A percentile compares a stretch with the other conserved stretches of the same genome.
Evolutionary conservation across 2,329 filamentous ascomycete species (phyloP).

Genomic region (Annulohypoxylon truncatum): DNA sequence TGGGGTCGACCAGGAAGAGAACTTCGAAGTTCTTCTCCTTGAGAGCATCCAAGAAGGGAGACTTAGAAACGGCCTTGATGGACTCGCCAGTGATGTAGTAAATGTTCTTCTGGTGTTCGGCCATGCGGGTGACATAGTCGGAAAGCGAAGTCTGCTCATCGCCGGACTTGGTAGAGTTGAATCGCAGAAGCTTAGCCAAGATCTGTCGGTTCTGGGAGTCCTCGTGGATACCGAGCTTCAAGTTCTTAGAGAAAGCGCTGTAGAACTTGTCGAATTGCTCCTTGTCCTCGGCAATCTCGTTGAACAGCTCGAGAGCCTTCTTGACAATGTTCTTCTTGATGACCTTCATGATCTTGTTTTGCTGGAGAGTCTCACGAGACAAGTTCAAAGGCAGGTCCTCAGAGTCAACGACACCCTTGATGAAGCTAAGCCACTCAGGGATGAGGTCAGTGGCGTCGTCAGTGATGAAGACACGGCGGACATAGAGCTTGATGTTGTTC

Average conservation of each 20-base stretch:
- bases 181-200: constrained; percentile 98
- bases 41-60: constrained; percentile 97
- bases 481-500: constrained; percentile 99
- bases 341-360: constrained; percentile 99
- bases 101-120: constrained; percentile 99
- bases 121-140: constrained; percentile 99
- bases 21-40: constrained; percentile 99
- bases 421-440: constrained; percentile 98
- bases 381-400: constrained; percentile 99
- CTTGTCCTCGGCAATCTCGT: constrained; percentile 98
- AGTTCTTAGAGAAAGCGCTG: constrained; percentile 99
- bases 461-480: constrained; percentile 99
- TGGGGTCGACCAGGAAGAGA: constrained; percentile 98
- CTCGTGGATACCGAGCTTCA: constrained; percentile 99
- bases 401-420: constrained; percentile 99
- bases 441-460: constrained; percentile 99
- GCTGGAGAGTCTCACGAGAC: constrained; percentile 99
- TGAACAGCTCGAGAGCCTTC: constrained; percentile 99
- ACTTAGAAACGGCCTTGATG: constrained; percentile 97
- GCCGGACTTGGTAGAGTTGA: constrained; percentile 98
- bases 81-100: constrained; percentile 99
- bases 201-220: constrained; percentile 94
- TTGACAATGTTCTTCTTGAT: constrained; percentile 99
- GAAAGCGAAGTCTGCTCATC: constrained; percentile 93
- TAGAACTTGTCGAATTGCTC: constrained; percentile 99